Evolutionary conservation across 331 rosid species (phyloP).

Genomic region (Malus hybrid): DNA sequence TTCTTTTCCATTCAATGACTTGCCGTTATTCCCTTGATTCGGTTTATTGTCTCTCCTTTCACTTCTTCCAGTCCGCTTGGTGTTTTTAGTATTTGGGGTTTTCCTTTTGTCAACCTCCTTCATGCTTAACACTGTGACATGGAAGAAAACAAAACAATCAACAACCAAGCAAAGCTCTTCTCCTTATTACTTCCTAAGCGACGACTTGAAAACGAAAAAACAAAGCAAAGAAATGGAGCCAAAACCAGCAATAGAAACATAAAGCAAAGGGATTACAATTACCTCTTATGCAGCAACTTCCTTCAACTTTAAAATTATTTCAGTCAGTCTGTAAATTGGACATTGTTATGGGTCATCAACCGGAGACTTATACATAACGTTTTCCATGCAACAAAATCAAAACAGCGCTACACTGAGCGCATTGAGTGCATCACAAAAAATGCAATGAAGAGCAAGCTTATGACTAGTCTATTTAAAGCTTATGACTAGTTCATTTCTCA

Average conservation of each 20-base stretch:
- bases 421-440: neutral
- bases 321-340: conserved; percentile 16
- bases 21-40: conserved; percentile 41
- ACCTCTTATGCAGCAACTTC: conserved; percentile 17
- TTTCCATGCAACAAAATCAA: neutral
- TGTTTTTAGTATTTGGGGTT: conserved; percentile 41
- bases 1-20: conserved; percentile 47
- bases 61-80: conserved; percentile 47
- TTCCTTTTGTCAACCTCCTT: conserved; percentile 69
- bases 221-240: neutral
- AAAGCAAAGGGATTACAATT: conserved; percentile 7
- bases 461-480: no score
- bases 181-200: neutral
- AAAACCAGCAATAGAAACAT: conserved; percentile 4
- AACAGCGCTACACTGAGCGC: neutral
- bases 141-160: conserved; percentile 21
- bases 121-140: conserved; percentile 33
- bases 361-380: neutral
- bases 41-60: conserved; percentile 47
- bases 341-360: neutral
- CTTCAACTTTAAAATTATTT: neutral
- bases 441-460: neutral
- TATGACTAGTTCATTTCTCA: neutral
- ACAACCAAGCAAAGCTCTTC: conserved; percentile 7
- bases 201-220: neutral